Percentiles rank a stretch among this genome's conserved stretches.
Conservation (phyloP, 805 yeast species). For the Candida taoyuanica region DNA sequence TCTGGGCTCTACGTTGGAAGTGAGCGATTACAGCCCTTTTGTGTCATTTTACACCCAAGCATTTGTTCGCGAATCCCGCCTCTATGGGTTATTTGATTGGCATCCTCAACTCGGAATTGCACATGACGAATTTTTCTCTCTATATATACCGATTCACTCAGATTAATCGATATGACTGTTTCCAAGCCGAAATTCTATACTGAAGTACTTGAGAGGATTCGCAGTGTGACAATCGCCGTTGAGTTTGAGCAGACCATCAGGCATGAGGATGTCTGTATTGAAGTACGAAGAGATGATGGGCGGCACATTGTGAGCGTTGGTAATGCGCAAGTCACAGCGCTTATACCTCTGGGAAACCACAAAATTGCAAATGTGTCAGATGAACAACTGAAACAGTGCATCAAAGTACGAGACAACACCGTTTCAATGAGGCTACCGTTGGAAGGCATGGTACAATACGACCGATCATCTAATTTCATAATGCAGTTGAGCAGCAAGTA, state of each 20-base stretch:
- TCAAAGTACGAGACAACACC: conserved; percentile 2
- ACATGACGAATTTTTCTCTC: no score
- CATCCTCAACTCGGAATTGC: no score
- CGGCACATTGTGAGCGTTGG: background rate
- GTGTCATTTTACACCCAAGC: no score
- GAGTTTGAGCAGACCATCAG: conserved; percentile 1
- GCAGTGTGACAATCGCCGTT: conserved; percentile 13
- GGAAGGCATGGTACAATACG: background rate
- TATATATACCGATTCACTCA: background rate
- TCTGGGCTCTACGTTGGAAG: no score
- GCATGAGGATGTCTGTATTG: background rate
- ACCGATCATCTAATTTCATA: conserved; percentile 20
- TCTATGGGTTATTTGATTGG: no score
- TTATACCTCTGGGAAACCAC: conserved; percentile 1
- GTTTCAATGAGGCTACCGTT: conserved; percentile 17
- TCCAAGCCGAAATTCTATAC: conserved; percentile 5
- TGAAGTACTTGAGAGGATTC: conserved; percentile 17
- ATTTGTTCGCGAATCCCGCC: no score
- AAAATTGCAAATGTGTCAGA: background rate
- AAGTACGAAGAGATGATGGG: background rate
- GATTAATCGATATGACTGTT: background rate
- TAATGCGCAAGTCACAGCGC: no score
- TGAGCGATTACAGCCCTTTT: no score
- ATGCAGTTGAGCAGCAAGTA: conserved; percentile 22
- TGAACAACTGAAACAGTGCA: conserved; percentile 6